phyloP scores from a whole-genome alignment of 441 rosid genomes.

The Lagerstroemia fauriei region DNA sequence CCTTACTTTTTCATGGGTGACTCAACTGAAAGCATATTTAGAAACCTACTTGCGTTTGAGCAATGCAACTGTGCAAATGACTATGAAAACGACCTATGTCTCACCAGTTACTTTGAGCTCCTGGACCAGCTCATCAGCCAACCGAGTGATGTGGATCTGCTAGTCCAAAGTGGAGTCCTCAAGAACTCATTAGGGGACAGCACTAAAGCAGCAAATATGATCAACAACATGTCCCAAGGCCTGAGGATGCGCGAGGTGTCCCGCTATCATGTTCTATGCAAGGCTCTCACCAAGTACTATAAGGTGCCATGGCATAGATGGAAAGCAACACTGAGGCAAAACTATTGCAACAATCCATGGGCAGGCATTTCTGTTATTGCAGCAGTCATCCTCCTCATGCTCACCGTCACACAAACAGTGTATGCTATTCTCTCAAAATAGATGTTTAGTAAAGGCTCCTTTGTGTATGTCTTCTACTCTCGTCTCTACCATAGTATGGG shows the following conservation, averaged over 20 bases:
- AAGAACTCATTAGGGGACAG: background rate
- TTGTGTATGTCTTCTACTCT: background rate
- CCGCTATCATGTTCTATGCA: background rate
- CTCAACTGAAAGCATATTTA: background rate
- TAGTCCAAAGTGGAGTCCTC: slow-evolving; percentile 5
- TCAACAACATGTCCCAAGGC: background rate
- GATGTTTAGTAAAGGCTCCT: background rate
- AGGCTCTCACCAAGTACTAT: background rate
- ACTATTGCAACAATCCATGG: slow-evolving; percentile 13
- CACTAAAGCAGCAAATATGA: background rate
- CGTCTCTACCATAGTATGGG: no score
- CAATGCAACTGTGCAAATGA: background rate
- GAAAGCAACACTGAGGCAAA: background rate
- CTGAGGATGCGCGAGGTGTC: rapidly evolving
- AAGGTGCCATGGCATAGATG: slow-evolving; percentile 2
- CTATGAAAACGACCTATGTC: background rate
- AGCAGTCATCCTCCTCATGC: background rate
- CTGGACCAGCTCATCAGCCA: slow-evolving; percentile 10
- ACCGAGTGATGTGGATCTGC: slow-evolving; percentile 5
- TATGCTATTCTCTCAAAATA: background rate
- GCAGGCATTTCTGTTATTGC: background rate
- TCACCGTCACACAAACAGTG: background rate
- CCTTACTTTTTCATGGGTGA: background rate
- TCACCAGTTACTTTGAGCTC: background rate
- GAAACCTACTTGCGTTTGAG: slow-evolving; percentile 17